Conservation (phyloP, 345 rosid species). For the Eucalyptus cladocalyx region DNA sequence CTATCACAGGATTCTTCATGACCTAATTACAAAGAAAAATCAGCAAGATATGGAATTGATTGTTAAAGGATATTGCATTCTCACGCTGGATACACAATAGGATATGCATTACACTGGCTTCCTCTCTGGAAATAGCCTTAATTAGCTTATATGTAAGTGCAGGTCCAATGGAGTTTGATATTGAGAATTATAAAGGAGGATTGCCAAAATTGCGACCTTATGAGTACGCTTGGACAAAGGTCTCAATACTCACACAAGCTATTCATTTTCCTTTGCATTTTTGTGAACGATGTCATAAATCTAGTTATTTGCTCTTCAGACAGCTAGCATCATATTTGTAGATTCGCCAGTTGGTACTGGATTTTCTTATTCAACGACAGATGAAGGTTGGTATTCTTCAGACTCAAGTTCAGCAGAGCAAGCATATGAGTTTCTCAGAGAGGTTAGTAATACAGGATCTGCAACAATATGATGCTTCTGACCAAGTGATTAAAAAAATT, state of each 20-base stretch:
- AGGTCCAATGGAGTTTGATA: conserved; percentile 7
- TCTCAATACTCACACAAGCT: background rate
- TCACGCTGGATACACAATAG: background rate
- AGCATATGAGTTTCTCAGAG: conserved; percentile 2
- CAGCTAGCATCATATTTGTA: conserved; percentile 8
- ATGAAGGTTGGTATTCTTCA: conserved; percentile 2
- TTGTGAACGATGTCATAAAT: background rate
- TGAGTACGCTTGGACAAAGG: conserved; percentile 7
- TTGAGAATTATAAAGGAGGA: background rate
- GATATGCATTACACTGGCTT: background rate
- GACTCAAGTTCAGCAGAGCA: conserved; percentile 9
- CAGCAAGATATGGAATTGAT: background rate
- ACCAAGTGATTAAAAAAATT: background rate
- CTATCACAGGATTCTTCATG: background rate
- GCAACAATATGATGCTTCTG: background rate
- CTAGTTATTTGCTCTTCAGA: background rate
- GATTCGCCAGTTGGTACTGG: conserved; percentile 22
- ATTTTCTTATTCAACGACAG: conserved; percentile 9
- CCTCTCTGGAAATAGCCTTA: background rate
- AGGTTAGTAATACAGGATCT: background rate
- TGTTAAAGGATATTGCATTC: background rate
- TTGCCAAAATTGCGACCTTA: background rate
- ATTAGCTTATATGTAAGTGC: background rate
- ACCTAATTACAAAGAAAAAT: background rate
- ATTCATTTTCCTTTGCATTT: background rate